Conservation (phyloP, 495 filamentous ascomycete genomes). For the Trichoderma virens region DNA sequence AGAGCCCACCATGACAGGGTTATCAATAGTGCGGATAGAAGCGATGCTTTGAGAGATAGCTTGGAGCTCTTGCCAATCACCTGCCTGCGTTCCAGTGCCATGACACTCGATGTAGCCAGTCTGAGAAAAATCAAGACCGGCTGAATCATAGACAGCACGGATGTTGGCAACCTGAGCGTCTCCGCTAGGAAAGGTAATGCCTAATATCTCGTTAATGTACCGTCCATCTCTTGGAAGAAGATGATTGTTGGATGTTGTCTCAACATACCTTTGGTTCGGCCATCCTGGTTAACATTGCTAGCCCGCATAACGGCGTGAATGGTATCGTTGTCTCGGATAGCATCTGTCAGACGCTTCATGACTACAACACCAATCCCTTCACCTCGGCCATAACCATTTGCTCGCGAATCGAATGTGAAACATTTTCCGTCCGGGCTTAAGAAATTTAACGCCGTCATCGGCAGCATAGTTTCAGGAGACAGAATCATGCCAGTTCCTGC, state of each 20-base stretch:
- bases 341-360: slow-evolving; percentile 47
- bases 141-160: slow-evolving; percentile 29
- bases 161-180: slow-evolving; percentile 46
- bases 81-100: slow-evolving; percentile 39
- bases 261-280: slow-evolving; percentile 25
- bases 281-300: slow-evolving; percentile 42
- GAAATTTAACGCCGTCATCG: slow-evolving; percentile 18
- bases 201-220: slow-evolving; percentile 10
- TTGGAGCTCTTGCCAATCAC: slow-evolving; percentile 13
- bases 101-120: slow-evolving; percentile 37
- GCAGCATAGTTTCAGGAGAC: slow-evolving; percentile 23
- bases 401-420: slow-evolving; percentile 26
- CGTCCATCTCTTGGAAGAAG: not conserved
- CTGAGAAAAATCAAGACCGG: slow-evolving; percentile 32
- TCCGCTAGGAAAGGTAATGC: slow-evolving; percentile 41
- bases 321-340: slow-evolving; percentile 35
- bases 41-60: slow-evolving; percentile 15
- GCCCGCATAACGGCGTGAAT: slow-evolving; percentile 50
- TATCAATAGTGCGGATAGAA: slow-evolving; percentile 8
- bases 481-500: slow-evolving; percentile 25
- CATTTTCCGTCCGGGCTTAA: slow-evolving; percentile 22
- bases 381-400: slow-evolving; percentile 46
- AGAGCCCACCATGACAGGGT: slow-evolving; percentile 33
- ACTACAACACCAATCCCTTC: slow-evolving; percentile 46
- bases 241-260: not conserved